Percentiles rank a stretch among this genome's conserved stretches.
These are phyloP conservation scores for Keithomyces neogunnii DNA, from an alignment of 2,329 filamentous ascomycete genomes.

Conservation along the genomic window DNA sequence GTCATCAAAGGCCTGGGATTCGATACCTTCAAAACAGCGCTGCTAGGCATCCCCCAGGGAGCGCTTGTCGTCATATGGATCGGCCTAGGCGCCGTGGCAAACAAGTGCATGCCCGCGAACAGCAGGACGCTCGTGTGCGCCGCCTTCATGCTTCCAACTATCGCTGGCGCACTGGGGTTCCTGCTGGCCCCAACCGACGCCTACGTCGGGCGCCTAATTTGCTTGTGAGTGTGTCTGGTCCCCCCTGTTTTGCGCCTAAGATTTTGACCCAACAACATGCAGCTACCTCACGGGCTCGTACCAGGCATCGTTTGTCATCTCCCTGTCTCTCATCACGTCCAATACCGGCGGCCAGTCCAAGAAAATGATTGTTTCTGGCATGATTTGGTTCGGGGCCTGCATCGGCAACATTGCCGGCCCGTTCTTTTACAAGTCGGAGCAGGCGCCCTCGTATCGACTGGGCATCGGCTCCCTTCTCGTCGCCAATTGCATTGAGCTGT, in stretches of 20 bases:
- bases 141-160: neutral
- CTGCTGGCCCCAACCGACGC: slow-evolving; percentile 41
- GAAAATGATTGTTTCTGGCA: slow-evolving; percentile 55
- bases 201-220: slow-evolving; percentile 45
- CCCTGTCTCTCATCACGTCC: slow-evolving; percentile 36
- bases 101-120: slow-evolving; percentile 32
- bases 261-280: neutral
- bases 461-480: slow-evolving; percentile 35
- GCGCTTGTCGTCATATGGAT: slow-evolving; percentile 29
- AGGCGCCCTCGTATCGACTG: slow-evolving; percentile 33
- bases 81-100: slow-evolving; percentile 30
- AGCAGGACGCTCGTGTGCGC: slow-evolving; percentile 28
- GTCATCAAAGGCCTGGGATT: slow-evolving; percentile 53
- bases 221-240: slow-evolving; percentile 28
- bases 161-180: slow-evolving; percentile 45
- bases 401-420: slow-evolving; percentile 54
- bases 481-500: slow-evolving; percentile 29
- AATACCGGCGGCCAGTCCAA: slow-evolving; percentile 51
- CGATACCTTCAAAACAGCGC: slow-evolving; percentile 24
- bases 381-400: slow-evolving; percentile 52
- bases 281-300: slow-evolving; percentile 28
- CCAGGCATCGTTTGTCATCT: slow-evolving; percentile 30
- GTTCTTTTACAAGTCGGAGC: slow-evolving; percentile 51
- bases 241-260: neutral
- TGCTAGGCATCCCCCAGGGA: slow-evolving; percentile 30